Evolutionary conservation across 805 yeast genomes (phyloP), one percentile per base, ranked within the genome.

Genomic region (Yarrowia bubula): DNA sequence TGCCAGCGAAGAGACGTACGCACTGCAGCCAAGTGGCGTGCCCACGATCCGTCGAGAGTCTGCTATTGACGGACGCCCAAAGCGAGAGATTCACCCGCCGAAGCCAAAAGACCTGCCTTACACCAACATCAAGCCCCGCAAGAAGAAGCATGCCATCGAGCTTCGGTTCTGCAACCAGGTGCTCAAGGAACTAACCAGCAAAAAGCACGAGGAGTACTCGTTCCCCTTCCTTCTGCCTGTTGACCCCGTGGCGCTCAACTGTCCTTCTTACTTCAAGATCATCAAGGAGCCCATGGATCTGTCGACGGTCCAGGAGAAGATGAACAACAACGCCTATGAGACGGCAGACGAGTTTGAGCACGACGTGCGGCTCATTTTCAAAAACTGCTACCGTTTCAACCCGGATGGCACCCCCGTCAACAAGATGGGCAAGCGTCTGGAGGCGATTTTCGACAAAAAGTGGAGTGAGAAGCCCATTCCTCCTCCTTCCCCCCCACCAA

Each of bases 331-430:
- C 76, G 89, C 89, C 71, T 95, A 95, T 75, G 93, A 89, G 73
- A 86, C 87, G 65, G 95, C 92, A 17, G 96, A 89, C 67, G 92
- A 90, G 68, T 92, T 93, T 73, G 96, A 88, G 73, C 77, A 76
- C 47, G 99, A 95, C 73, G 84, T 93, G 41, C 82, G 90, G 66
- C 81, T 92, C 67, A 89, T 95, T 66, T 92, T 95, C 78, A 80
- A 83, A 68, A 93, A 95, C 77, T 93, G 98, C 78, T 95, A 90
- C 75, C 80, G 83, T 14, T 95, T 93, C 79, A 95, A 95, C 76
- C 98, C 99, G 1, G 96, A 89, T 71, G 96, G 97, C n/a, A 87
- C 96, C 5, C 96, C 96, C 57, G 99, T 95, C 41, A 91, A 92
- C 75, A 83, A 85, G 83, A 89, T 95, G 96, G 99, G 98, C 17